Evolutionary conservation across 495 filamentous ascomycete genomes (phyloP).

Genomic region (Rostrohypoxylon terebratum): DNA sequence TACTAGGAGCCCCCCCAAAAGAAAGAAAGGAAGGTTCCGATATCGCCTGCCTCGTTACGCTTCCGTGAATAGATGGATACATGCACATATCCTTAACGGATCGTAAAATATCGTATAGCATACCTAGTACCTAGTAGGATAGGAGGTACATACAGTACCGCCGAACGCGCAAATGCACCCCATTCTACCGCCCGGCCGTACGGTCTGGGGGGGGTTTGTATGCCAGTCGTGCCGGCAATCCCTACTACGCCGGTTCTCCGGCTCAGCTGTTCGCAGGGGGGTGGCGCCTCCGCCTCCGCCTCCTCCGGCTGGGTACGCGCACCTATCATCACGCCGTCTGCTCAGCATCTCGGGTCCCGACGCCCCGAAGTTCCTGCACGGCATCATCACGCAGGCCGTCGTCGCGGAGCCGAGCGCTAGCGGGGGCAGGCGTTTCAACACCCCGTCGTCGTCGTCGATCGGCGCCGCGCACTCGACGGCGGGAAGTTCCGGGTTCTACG

Average conservation of each 20-base stretch:
- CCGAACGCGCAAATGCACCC: slow-evolving; percentile 9
- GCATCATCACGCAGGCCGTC: slow-evolving; percentile 83
- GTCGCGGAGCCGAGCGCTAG: slow-evolving; percentile 40
- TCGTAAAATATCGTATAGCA: no score
- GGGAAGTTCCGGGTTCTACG: slow-evolving; percentile 68
- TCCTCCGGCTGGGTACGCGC: slow-evolving; percentile 61
- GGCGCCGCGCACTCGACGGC: neutral
- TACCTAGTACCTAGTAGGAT: no score
- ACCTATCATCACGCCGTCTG: slow-evolving; percentile 76
- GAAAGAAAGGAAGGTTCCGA: neutral
- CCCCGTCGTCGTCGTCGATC: slow-evolving; percentile 38
- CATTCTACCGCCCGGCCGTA: slow-evolving; percentile 8
- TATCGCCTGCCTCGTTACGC: neutral
- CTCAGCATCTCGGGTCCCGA: slow-evolving; percentile 83
- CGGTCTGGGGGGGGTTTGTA: slow-evolving; percentile 26
- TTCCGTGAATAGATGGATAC: neutral
- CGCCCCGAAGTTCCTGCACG: slow-evolving; percentile 86
- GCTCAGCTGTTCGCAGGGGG: slow-evolving; percentile 17
- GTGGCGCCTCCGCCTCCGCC: slow-evolving; percentile 46
- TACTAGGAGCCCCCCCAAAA: no score
- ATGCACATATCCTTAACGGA: neutral
- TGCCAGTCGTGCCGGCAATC: slow-evolving; percentile 45
- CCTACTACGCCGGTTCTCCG: slow-evolving; percentile 35
- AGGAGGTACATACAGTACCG: neutral
- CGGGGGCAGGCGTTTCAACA: slow-evolving; percentile 17